A percentile compares a stretch with the other conserved stretches of the same genome.
phyloP scores from a whole-genome alignment of 2,329 filamentous ascomycete species.

The Dothideomycetes sp. region DNA sequence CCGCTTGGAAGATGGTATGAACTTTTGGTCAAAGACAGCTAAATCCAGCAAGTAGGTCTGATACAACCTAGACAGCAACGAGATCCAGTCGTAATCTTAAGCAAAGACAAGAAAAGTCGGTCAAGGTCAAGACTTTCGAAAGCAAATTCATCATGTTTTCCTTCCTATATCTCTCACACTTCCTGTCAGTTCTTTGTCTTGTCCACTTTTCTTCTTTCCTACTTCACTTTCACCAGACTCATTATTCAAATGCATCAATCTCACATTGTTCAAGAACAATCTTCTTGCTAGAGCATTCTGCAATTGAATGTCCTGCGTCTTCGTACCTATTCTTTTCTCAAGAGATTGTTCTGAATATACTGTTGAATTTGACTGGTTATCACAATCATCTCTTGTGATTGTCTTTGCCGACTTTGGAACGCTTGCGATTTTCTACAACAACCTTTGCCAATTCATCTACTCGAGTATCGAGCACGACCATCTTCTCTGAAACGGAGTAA shows the following conservation, averaged over 20 bases:
- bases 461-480: neutral
- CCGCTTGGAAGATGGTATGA: neutral
- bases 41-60: neutral
- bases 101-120: too few species aligned
- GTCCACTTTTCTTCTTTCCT: neutral
- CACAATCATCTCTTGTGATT: neutral
- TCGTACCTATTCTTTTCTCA: too few species aligned
- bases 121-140: neutral
- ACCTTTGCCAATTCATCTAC: neutral
- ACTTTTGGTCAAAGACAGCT: neutral
- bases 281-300: neutral
- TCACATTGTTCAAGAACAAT: slow-evolving; percentile 6
- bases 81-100: too few species aligned
- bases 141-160: neutral
- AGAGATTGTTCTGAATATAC: too few species aligned
- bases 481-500: neutral
- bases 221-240: neutral
- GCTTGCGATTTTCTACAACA: too few species aligned
- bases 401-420: too few species aligned
- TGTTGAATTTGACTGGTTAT: neutral
- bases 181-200: slow-evolving; percentile 5
- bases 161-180: neutral
- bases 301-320: too few species aligned
- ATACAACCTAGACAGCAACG: too few species aligned
- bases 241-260: neutral